These are phyloP conservation scores for Dactylorhiza incarnata DNA, from an alignment of 106 monocot genomes.

Conservation along the genomic window DNA sequence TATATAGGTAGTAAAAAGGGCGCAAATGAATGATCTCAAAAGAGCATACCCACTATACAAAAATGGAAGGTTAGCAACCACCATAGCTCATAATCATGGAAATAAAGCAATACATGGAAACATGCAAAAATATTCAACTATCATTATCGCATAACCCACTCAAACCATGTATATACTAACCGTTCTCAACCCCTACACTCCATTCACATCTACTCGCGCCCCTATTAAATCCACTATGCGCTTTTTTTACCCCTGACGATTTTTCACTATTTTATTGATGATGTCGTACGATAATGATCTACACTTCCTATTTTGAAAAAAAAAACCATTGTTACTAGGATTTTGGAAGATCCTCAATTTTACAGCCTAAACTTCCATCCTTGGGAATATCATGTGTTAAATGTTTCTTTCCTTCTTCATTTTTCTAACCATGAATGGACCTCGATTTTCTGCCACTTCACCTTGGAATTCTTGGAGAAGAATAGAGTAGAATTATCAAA, in stretches of 20 bases:
- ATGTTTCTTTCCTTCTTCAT: background rate
- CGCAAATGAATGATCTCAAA: background rate
- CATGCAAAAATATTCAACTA: no score
- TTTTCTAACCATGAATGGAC: background rate
- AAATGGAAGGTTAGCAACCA: no score
- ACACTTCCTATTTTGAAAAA: background rate
- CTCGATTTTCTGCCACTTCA: background rate
- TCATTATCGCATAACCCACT: no score
- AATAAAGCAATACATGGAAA: no score
- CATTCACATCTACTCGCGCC: background rate
- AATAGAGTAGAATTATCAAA: background rate
- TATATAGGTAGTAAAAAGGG: background rate
- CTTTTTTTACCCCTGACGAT: background rate
- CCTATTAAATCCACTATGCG: background rate
- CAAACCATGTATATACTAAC: no score
- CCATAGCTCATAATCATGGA: no score
- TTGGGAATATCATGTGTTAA: background rate
- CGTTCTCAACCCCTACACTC: no score
- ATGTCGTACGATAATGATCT: background rate
- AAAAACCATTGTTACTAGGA: background rate
- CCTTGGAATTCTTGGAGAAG: background rate
- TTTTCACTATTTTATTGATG: background rate
- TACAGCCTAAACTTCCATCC: background rate
- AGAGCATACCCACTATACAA: no score
- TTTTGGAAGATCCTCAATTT: background rate